Evolutionary conservation across 371 early-diverging fungal species (phyloP), one percentile per base, ranked within the genome.

Genomic region (Mucor mucedo): DNA sequence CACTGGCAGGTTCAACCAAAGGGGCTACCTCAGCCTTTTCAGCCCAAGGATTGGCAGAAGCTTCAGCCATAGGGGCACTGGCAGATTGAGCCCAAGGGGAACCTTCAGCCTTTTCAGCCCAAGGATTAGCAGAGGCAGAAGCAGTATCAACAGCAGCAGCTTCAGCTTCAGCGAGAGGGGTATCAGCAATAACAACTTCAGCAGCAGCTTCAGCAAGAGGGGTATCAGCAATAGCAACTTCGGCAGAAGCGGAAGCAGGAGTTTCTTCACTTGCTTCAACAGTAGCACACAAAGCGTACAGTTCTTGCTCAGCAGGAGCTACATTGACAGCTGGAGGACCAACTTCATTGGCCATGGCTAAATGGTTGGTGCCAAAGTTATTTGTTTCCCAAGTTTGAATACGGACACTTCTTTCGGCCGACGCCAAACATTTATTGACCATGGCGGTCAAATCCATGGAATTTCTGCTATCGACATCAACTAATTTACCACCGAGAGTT

Each of bases 311-410:
- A 21, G 42, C 32, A 29, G 32, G 10, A 30, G 56, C 56, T 14
- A 42, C 30, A 42, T 55, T 55, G 7, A 55, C 44, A 29, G n/a
- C 42, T 8, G 44, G 11, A 32, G 56, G 2, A 5, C 4, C 9
- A 30, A 30, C 14, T 1, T 45, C 58, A 11, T 28, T 58, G 21
- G 10, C 14, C 33, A 58, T 10, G 35, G 35, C 58, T 14, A 58
- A 33, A 27, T 47, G 21, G 11, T 45, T 16, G 28, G 38, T 35
- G 4, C 16, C 35, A 35, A 58, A 58, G 11, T 30, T 47, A 33
- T 69, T 62, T 14, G 71, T 73, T 29, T 76, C 67, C 73, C 77
- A 76, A 2, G 55, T 16, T 21, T 73, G 55, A 5, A 60, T 50
- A 45, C 63, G 54, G 27, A 60, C 52, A 39, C 58, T 65, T n/a